These are phyloP conservation scores for Inonotus obliquus DNA, from an alignment of 1,284 basidiomycete genomes.

Conservation along the genomic window DNA sequence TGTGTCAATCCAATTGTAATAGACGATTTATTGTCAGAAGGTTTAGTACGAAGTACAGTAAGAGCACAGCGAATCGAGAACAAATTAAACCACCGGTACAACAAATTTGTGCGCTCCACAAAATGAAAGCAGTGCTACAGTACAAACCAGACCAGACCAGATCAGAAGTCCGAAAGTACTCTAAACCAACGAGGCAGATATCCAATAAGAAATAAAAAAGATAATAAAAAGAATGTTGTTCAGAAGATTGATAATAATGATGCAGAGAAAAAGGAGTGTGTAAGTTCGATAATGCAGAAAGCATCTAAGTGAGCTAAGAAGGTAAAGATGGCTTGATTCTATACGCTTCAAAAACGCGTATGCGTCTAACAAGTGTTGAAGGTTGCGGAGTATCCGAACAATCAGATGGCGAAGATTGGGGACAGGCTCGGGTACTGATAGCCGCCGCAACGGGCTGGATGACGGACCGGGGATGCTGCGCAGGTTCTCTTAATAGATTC, in stretches of 20 bases:
- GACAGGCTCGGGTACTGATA: not conserved
- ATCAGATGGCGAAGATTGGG: not conserved
- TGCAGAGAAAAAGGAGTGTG: not conserved
- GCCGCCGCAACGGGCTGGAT: not conserved
- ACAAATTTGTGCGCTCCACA: conserved; percentile 5
- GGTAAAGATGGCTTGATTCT: not conserved
- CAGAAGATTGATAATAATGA: not conserved
- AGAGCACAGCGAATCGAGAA: not conserved
- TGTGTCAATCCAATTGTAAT: not conserved
- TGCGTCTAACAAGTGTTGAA: conserved; percentile 14
- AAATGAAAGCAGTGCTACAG: conserved; percentile 1
- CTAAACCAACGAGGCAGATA: not conserved
- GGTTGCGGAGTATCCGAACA: not conserved
- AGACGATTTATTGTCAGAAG: not conserved
- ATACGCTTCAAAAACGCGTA: conserved; percentile 18
- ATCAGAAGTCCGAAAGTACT: not conserved
- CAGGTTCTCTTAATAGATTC: not conserved
- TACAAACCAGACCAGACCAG: not conserved
- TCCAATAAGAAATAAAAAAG: not conserved
- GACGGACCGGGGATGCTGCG: conserved; percentile 1
- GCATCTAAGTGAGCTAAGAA: not conserved
- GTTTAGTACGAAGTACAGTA: not conserved
- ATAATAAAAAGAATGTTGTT: not conserved
- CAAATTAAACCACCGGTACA: not conserved
- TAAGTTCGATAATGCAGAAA: not conserved